Conservation (phyloP, 139 green algal species). For the Tetradesmus lagerheimii region DNA sequence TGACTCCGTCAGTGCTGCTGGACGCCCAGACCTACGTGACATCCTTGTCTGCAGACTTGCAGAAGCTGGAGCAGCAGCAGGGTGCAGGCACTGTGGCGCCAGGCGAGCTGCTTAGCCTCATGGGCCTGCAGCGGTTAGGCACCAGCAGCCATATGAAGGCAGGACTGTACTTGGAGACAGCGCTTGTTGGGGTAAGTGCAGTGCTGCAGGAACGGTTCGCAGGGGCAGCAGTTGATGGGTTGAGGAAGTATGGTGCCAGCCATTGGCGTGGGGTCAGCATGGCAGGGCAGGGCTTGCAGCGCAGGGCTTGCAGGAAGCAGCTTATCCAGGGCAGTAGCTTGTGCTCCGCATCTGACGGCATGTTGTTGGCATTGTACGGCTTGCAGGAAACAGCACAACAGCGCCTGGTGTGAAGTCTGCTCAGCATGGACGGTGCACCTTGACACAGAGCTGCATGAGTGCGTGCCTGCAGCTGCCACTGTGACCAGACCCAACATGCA, state of each 20-base stretch:
- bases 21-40: slow-evolving; percentile 20
- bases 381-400: background rate
- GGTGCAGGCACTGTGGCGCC: slow-evolving; percentile 22
- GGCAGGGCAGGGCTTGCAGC: too few species aligned
- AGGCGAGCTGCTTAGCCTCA: slow-evolving; percentile 38
- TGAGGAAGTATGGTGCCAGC: too few species aligned
- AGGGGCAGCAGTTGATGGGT: too few species aligned
- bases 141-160: slow-evolving; percentile 38
- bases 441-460: background rate
- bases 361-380: background rate
- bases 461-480: background rate
- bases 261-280: too few species aligned
- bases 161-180: slow-evolving; percentile 58
- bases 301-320: background rate
- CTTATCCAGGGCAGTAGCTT: too few species aligned
- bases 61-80: background rate
- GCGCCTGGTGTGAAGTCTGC: too few species aligned
- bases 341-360: too few species aligned
- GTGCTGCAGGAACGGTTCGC: background rate
- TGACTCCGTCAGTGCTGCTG: background rate
- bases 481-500: background rate
- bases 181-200: slow-evolving; percentile 41
- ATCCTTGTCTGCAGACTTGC: background rate
- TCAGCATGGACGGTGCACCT: background rate
- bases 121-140: slow-evolving; percentile 56